A percentile compares a stretch with the other conserved stretches of the same genome.
These are phyloP conservation scores for Colletotrichum agaves DNA, from an alignment of 2,329 filamentous ascomycete genomes.

Conservation along the genomic window DNA sequence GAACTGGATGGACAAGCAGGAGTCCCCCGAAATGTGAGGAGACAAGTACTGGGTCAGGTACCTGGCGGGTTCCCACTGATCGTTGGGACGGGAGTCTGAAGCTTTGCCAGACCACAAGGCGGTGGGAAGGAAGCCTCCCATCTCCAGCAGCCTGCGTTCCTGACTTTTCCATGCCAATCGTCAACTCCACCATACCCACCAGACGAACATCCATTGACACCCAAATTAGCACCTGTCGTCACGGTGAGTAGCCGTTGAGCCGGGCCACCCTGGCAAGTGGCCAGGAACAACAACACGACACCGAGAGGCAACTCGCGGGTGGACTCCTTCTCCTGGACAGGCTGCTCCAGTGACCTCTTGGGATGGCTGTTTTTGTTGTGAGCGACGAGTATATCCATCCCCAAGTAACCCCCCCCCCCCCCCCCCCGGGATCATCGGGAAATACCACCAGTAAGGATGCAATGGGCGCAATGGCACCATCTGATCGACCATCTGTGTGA, in stretches of 20 bases:
- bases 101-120: not conserved
- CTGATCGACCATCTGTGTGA: conserved; percentile 34
- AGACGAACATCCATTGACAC: conserved; percentile 19
- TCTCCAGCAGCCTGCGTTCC: not conserved
- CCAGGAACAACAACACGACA: conserved; percentile 26
- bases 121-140: too few species aligned
- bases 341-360: not conserved
- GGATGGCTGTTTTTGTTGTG: not conserved
- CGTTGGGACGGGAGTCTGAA: not conserved
- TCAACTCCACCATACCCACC: conserved; percentile 15
- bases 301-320: conserved; percentile 11
- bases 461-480: conserved; percentile 31
- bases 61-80: conserved; percentile 11
- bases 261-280: conserved; percentile 20
- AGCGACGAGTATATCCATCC: conserved; percentile 1
- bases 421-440: conserved; percentile 19
- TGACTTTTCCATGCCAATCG: not conserved
- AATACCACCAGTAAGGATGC: conserved; percentile 20
- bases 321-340: not conserved
- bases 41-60: conserved; percentile 21
- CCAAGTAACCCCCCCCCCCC: too few species aligned
- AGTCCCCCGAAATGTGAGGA: conserved; percentile 32
- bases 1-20: conserved; percentile 14
- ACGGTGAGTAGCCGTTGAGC: conserved; percentile 30
- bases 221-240: conserved; percentile 34